Conservation (phyloP, 108 stramenopile species). For the Cyclotella kingstonii region DNA sequence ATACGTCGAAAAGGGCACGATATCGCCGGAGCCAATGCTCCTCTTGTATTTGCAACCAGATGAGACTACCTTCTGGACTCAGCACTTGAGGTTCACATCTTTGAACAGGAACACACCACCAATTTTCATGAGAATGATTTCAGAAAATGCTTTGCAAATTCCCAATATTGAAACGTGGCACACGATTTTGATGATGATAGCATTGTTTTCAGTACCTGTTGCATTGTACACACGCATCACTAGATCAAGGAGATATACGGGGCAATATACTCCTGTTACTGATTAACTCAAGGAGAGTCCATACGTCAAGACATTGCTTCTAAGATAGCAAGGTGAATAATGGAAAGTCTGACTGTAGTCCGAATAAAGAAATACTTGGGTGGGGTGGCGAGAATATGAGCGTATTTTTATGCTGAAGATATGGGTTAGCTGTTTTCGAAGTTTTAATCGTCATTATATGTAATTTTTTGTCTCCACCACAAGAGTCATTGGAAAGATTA, state of each 20-base stretch:
- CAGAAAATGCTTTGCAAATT: conserved; percentile 8
- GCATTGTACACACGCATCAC: conserved; percentile 11
- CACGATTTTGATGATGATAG: conserved; percentile 5
- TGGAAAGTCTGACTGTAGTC: no score
- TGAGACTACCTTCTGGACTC: conserved; percentile 74
- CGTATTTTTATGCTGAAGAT: no score
- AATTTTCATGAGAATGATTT: conserved; percentile 23
- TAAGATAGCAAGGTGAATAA: no score
- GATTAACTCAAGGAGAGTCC: conserved; percentile 10
- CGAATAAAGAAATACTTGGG: no score
- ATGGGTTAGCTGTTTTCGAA: no score
- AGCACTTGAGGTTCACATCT: conserved; percentile 43
- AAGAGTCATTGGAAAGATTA: no score
- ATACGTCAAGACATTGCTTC: neutral
- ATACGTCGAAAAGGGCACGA: conserved; percentile 70
- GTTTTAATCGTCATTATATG: no score
- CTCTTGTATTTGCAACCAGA: conserved; percentile 63
- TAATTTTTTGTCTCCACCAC: no score
- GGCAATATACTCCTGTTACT: conserved; percentile 16
- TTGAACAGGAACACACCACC: conserved; percentile 10
- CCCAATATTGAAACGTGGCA: neutral
- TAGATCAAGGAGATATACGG: conserved; percentile 14
- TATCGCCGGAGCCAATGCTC: conserved; percentile 78
- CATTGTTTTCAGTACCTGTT: conserved; percentile 6
- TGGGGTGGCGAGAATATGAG: no score